Evolutionary conservation across 2,329 filamentous ascomycete genomes (phyloP), one percentile per base, ranked within the genome.

Genomic region (Cladosporium sp.): DNA sequence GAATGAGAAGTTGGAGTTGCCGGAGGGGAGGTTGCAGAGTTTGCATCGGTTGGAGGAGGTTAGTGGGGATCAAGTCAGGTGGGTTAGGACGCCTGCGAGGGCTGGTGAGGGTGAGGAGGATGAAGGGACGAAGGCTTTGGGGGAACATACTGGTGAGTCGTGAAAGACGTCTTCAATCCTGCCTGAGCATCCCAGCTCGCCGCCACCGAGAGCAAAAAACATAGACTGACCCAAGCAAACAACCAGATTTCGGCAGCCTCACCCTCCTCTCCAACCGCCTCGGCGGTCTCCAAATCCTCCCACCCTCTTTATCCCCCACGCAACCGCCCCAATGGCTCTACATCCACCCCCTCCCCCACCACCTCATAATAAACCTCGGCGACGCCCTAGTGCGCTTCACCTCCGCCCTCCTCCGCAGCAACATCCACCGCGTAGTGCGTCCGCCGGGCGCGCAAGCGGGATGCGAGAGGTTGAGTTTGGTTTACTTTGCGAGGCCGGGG

Each of bases 241-340:
- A 2, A 13, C 7, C 25, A 51, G 78, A 81, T 55, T 80, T 80
- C 54, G 78, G 77, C 39, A 74, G 69, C 45, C 67, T 81, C 5
- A 81, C 78, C 0, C 63, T 81, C 4, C 69, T 82, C 2, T 78
- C 80, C 62, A 81, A 80, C 62, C 69, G 75, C 0, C 61, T 80
- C 2, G 78, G 78, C 0, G 78, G 78, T 0, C 66, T 81, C 7
- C 78, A 80, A 57, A 73, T 80, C 3, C 65, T 75, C 3, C 69
- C 72, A 0, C 75, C 75, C 0, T 40, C 55, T 7, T 35, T 50
- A 7, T 47, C 45, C 22, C 43, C 51, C 36, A 38, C 19, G 2
- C 38, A 25, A 2, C 15, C 20, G n/a, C 15, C 55, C 11, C 57
- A 70, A 22, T 82, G 78, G 78, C 64, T 68, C 13, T 81, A 77